Percentiles rank a stretch among this genome's conserved stretches.
These are phyloP conservation scores for Diutina mesorugosa DNA, from an alignment of 1,139 yeast species.

Conservation along the genomic window DNA sequence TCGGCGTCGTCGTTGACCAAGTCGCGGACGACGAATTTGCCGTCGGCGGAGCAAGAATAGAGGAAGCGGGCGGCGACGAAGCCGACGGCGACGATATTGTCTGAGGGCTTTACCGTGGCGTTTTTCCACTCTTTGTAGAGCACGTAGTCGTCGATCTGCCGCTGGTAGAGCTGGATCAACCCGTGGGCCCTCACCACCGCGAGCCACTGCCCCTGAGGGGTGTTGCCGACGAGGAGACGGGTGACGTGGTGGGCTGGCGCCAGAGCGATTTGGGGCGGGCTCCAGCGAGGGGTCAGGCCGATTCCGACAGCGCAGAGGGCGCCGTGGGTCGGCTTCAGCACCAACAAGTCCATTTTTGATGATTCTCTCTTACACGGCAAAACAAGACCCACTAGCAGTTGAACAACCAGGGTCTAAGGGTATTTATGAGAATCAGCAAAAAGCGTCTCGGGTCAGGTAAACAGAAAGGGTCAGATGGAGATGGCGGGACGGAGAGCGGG, in stretches of 20 bases:
- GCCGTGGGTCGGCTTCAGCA: conserved; percentile 1
- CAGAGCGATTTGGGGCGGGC: neutral
- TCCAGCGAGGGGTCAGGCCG: neutral
- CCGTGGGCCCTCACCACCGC: conserved; percentile 18
- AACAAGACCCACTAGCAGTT: too few relatives aligned
- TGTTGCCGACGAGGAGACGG: neutral
- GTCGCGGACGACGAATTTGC: conserved; percentile 31
- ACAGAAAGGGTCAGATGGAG: too few relatives aligned
- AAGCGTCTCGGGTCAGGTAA: too few relatives aligned
- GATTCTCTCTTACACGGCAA: neutral
- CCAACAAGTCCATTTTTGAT: neutral
- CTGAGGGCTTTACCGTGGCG: conserved; percentile 10
- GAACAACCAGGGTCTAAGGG: too few relatives aligned
- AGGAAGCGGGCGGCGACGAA: conserved; percentile 13
- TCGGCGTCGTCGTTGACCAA: conserved; percentile 26
- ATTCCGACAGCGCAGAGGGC: neutral
- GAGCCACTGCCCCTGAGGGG: conserved; percentile 5
- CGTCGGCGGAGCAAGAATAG: conserved; percentile 31
- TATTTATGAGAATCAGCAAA: too few relatives aligned
- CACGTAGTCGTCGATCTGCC: conserved; percentile 8
- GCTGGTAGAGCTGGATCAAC: conserved; percentile 19
- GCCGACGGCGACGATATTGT: conserved; percentile 19
- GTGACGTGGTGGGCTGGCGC: neutral
- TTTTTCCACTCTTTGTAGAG: conserved; percentile 20
- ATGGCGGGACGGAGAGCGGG: neutral